Evolutionary conservation across 805 yeast genomes (phyloP), one percentile per base, ranked within the genome.

Genomic region (Lachancea thermotolerans): DNA sequence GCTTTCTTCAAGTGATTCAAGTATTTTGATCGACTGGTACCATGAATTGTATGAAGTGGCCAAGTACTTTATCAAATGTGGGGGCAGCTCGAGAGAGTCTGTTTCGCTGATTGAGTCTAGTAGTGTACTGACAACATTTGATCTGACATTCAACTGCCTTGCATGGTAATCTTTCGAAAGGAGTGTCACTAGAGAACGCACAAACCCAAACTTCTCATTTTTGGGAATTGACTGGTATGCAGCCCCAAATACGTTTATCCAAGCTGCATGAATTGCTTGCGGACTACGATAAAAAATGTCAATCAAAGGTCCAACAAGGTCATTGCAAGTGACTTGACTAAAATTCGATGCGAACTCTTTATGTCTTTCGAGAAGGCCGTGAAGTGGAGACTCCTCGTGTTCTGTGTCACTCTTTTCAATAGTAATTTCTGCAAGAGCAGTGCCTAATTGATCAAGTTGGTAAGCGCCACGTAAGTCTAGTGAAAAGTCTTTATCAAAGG

Each of bases 151-250:
- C 39, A 84, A 79, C 66, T 95, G 99, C 39, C 96, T 77, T n/a
- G 82, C 78, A 57, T 91, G 97, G 58, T 87, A 95, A 51, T 93
- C 98, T 58, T 87, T 88, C 0, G 97, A 84, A 37, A 93, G 66
- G 38, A 93, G 68, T 0, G 84, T 75, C 12, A 88, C 88, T 53
- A 91, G 70, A 12, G 85, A 78, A 44, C 93, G 80, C n/a, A 88
- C 76, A 61, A 93, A 83, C 35, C 89, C 96, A 46, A 83, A 78
- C 53, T 82, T 81, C 48, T 90, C 96, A 44, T 91, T 80, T 21
- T 80, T 74, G 10, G 90, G 84, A 43, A 91, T 77, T 1, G 89
- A 76, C 34, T 73, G 62, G 65, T 84, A 88, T 0, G 89, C 86
- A 34, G 79, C 75, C 1, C 96, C 96, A 72, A 93, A 93, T 3